These are phyloP conservation scores for Penicillium fuscoglaucum DNA, from an alignment of 2,329 filamentous ascomycete species.

Conservation along the genomic window DNA sequence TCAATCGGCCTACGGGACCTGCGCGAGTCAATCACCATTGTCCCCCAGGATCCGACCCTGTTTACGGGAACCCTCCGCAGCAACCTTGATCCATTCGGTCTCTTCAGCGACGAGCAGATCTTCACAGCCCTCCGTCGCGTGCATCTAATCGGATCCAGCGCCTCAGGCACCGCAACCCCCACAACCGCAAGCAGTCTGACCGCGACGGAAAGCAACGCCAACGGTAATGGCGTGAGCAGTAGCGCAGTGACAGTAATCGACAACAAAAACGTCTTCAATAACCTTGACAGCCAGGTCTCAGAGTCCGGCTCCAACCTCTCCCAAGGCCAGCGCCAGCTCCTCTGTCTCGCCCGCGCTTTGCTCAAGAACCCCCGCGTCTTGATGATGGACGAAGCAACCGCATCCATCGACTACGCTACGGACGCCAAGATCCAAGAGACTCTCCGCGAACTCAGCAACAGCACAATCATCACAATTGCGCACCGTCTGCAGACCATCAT, in stretches of 20 bases:
- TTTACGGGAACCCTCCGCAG: conserved; percentile 89
- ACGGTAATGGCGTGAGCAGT: conserved; percentile 23
- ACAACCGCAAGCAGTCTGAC: conserved; percentile 31
- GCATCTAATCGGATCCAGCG: conserved; percentile 67
- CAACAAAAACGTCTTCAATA: conserved; percentile 94
- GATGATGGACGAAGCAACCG: conserved; percentile 99
- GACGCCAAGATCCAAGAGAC: conserved; percentile 96
- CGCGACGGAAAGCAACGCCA: conserved; percentile 20
- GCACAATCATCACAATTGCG: conserved; percentile 95
- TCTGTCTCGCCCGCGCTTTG: conserved; percentile 89
- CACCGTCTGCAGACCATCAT: conserved; percentile 95
- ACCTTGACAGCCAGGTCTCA: conserved; percentile 77
- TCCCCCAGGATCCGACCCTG: conserved; percentile 89
- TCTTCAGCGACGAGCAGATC: conserved; percentile 87
- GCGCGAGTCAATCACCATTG: conserved; percentile 91
- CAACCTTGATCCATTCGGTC: conserved; percentile 88
- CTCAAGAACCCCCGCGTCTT: conserved; percentile 88
- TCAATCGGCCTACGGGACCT: conserved; percentile 89
- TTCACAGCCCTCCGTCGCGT: conserved; percentile 84
- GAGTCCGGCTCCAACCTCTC: conserved; percentile 94
- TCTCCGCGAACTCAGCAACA: conserved; percentile 79
- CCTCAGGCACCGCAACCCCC: conserved; percentile 40
- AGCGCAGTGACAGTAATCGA: conserved; percentile 46
- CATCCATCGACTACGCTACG: conserved; percentile 94
- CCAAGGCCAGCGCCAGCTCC: conserved; percentile 90